Percentiles rank a stretch among this genome's conserved stretches.
Evolutionary conservation across 2,329 filamentous ascomycete species (phyloP).

Genomic region (Stromatinia cepivora): DNA sequence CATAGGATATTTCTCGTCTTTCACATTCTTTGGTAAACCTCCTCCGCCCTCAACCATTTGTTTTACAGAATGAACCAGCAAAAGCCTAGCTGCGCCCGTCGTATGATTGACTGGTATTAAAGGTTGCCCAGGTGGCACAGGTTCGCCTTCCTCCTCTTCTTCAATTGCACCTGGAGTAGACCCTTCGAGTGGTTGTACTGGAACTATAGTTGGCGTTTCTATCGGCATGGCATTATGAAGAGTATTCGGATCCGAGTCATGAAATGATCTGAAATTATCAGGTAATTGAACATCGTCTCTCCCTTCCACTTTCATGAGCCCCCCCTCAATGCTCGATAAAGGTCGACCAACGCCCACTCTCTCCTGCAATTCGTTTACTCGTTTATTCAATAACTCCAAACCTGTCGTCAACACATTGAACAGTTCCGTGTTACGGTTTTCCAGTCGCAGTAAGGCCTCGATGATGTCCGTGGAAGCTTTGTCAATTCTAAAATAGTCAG

Average conservation of each 20-base stretch:
- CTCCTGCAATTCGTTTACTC: conserved; percentile 13
- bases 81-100: conserved; percentile 80
- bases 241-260: conserved; percentile 1
- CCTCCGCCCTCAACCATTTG: conserved; percentile 54
- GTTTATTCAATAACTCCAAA: conserved; percentile 25
- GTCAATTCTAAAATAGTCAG: conserved; percentile 46
- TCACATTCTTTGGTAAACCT: conserved; percentile 49
- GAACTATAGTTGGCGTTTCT: not conserved
- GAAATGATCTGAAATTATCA: not conserved
- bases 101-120: conserved; percentile 84
- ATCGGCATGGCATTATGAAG: not conserved
- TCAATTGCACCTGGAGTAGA: conserved; percentile 16
- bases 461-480: conserved; percentile 62
- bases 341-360: not conserved
- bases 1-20: conserved; percentile 71
- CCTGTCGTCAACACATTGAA: conserved; percentile 21
- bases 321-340: conserved; percentile 7
- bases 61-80: conserved; percentile 70
- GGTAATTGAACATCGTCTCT: conserved; percentile 8
- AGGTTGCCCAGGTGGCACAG: conserved; percentile 59
- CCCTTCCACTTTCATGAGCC: conserved; percentile 7
- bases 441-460: conserved; percentile 45
- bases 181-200: conserved; percentile 8
- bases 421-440: conserved; percentile 19
- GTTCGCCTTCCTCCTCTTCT: conserved; percentile 48